Percentiles rank a stretch among this genome's conserved stretches.
Evolutionary conservation across 1,139 yeast genomes (phyloP).

Genomic region (Taiozyma sp.): DNA sequence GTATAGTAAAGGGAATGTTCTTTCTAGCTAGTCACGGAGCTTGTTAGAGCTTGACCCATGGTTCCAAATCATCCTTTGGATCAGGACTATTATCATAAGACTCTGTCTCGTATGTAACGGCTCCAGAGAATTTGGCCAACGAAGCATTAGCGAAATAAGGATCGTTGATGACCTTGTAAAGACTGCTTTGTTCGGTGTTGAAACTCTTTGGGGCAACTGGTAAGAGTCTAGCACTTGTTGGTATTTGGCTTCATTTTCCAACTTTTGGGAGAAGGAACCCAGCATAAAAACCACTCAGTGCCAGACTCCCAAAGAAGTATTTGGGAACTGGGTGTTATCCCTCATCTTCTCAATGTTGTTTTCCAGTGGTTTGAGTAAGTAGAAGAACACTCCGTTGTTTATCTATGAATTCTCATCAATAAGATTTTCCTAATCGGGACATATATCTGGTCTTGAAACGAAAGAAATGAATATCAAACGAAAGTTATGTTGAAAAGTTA

Average conservation of each 20-base stretch:
- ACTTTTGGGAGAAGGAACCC: neutral
- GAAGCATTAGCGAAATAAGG: conserved; percentile 36
- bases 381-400: neutral
- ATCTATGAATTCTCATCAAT: neutral
- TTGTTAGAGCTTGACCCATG: conserved; percentile 38
- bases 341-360: conserved; percentile 46
- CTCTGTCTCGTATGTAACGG: conserved; percentile 58
- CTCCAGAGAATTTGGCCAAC: conserved; percentile 42
- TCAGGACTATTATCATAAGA: conserved; percentile 46
- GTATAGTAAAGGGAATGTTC: conserved; percentile 54
- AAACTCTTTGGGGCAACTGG: neutral
- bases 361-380: conserved; percentile 45
- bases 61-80: conserved; percentile 35
- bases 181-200: neutral
- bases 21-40: conserved; percentile 49
- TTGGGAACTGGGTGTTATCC: too few relatives aligned
- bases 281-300: neutral
- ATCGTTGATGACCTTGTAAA: conserved; percentile 25
- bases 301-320: neutral
- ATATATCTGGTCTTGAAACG: neutral
- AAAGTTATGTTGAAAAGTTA: too few relatives aligned
- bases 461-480: too few relatives aligned
- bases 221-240: neutral
- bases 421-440: neutral
- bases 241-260: neutral